A percentile compares a stretch with the other conserved stretches of the same genome.
phyloP scores from a whole-genome alignment of 192 early-diverging fungal genomes.

The Paraglomus occultum region DNA sequence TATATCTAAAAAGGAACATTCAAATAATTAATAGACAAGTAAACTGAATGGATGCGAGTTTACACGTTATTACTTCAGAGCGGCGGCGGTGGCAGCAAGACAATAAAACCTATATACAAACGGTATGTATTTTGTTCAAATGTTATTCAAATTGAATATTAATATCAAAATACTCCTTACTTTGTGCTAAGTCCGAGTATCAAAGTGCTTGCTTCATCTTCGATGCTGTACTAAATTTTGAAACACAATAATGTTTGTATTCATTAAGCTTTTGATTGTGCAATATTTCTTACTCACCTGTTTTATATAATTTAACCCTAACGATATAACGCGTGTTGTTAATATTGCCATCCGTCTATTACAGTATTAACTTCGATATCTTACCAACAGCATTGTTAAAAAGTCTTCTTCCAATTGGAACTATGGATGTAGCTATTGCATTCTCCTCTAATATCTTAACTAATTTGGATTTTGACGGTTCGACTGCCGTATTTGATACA shows the following conservation, averaged over 20 bases:
- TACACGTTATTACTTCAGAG: constrained; percentile 40
- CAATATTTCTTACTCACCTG: background rate
- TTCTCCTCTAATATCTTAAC: constrained; percentile 44
- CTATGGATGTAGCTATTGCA: constrained; percentile 42
- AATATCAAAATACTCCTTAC: constrained; percentile 29
- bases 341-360: constrained; percentile 8
- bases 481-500: constrained; percentile 47
- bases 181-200: constrained; percentile 47
- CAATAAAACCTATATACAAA: constrained; percentile 46
- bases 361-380: constrained; percentile 22
- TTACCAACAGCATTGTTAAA: constrained; percentile 55
- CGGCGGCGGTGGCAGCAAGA: constrained; percentile 52
- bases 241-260: background rate
- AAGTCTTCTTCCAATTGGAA: constrained; percentile 50
- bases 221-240: constrained; percentile 43
- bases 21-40: background rate
- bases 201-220: constrained; percentile 44
- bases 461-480: constrained; percentile 54
- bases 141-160: constrained; percentile 1
- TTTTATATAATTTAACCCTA: constrained; percentile 30
- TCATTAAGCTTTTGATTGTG: constrained; percentile 4
- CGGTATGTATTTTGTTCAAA: background rate
- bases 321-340: background rate
- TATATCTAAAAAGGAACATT: constrained; percentile 35
- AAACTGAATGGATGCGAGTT: no score